A percentile compares a stretch with the other conserved stretches of the same genome.
Evolutionary conservation across 192 early-diverging fungal species (phyloP).

Genomic region (Umbelopsis sp.): DNA sequence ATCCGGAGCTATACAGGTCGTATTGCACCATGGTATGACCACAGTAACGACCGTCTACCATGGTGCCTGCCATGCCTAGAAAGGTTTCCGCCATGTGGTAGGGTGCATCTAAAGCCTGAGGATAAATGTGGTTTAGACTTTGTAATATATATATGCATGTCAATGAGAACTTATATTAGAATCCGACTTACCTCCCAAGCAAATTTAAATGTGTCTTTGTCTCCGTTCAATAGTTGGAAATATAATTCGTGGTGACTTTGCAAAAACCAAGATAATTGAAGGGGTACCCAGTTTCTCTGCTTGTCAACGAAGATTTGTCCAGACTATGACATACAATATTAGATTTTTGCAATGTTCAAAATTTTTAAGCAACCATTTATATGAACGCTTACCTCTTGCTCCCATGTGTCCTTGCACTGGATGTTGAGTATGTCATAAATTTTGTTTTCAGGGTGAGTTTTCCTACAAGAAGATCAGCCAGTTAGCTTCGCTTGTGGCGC

Average conservation of each 20-base stretch:
- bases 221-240: slow-evolving; percentile 41
- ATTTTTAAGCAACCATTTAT: too few relatives aligned
- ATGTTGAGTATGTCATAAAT: slow-evolving; percentile 42
- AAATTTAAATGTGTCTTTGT: slow-evolving; percentile 44
- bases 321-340: slow-evolving; percentile 23
- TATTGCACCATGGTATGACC: slow-evolving; percentile 42
- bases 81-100: slow-evolving; percentile 31
- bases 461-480: slow-evolving; percentile 16
- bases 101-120: slow-evolving; percentile 22
- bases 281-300: slow-evolving; percentile 32
- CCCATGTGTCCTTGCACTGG: slow-evolving; percentile 41
- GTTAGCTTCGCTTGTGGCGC: not conserved
- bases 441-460: slow-evolving; percentile 42
- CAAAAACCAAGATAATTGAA: slow-evolving; percentile 42
- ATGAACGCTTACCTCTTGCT: slow-evolving; percentile 36
- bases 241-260: slow-evolving; percentile 36
- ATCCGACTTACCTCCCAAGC: slow-evolving; percentile 29
- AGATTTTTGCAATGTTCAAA: too few relatives aligned
- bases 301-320: slow-evolving; percentile 43
- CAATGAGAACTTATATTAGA: not conserved
- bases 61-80: slow-evolving; percentile 36
- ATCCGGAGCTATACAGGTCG: slow-evolving; percentile 7
- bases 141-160: not conserved
- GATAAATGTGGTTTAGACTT: not conserved
- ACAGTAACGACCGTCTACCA: slow-evolving; percentile 33